Evolutionary conservation across 768 basidiomycete genomes (phyloP), one percentile per base, ranked within the genome.

Genomic region (Mycena filopes): DNA sequence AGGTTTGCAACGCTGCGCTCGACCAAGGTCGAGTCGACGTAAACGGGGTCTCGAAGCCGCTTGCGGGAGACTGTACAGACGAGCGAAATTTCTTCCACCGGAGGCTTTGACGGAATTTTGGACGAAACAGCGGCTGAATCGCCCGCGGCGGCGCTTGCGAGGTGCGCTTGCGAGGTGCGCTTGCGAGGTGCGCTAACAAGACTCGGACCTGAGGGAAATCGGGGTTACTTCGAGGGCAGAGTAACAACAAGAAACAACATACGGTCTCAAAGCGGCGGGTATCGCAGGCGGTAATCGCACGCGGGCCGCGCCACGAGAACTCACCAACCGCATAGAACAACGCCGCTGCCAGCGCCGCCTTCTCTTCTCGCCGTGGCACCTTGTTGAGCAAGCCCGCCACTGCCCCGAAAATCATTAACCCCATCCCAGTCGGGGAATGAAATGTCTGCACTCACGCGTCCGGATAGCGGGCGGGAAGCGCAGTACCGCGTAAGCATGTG

Each of bases 401-500:
- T 76, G n/a, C 3, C 45, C 13, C 25, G 3, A 42, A 31, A 36
- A 29, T 50, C 40, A n/a, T 13, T 56, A 2, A 38, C 46, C 33
- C 10, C 46, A 13, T 15, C 7, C n/a, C n/a, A n/a, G n/a, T n/a
- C n/a, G n/a, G n/a, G n/a, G n/a, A n/a, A 46, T 20, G 20, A 11
- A 16, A 45, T n/a, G 23, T 18, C 21, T 8, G 18, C 21, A 70
- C 74, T 45, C 60, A 74, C 75, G 40, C 6, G 75, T 64, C 15
- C 75, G 56, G n/a, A 74, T 72, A 2, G 75, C 75, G 13, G 75
- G 75, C 25, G 73, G 73, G 43, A 76, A 76, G 15, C 72, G 57
- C 12, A 71, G 66, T 23, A 76, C 58, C 18, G 65, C 61, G 26
- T 71, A 70, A 3, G 74, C 29, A n/a, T 68, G 54, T 3, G 73